Percentiles rank a stretch among this genome's conserved stretches.
These are phyloP conservation scores for Aspergillus brunneoviolaceus DNA, from an alignment of 2,329 filamentous ascomycete species.

Conservation along the genomic window DNA sequence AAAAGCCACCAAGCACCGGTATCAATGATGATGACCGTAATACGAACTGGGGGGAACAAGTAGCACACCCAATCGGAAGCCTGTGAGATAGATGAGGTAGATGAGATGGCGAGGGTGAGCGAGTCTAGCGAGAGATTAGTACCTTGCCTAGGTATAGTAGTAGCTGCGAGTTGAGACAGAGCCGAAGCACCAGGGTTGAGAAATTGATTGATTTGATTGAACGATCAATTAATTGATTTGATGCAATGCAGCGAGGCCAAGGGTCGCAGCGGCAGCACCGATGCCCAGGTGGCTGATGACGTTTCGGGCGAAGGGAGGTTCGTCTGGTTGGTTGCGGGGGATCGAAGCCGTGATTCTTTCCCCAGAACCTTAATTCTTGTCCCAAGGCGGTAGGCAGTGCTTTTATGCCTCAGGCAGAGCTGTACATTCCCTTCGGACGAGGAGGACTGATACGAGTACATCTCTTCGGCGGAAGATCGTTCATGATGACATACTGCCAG, in stretches of 20 bases:
- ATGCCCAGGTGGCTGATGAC: slow-evolving; percentile 20
- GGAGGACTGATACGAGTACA: background rate
- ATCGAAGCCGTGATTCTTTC: background rate
- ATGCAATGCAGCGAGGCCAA: background rate
- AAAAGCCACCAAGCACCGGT: background rate
- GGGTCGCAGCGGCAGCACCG: background rate
- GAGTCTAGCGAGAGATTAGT: background rate
- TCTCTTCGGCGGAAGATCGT: too few relatives aligned
- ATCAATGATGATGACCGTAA: background rate
- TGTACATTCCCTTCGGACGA: background rate
- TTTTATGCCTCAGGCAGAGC: background rate
- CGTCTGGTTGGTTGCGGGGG: slow-evolving; percentile 1
- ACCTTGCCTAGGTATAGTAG: background rate
- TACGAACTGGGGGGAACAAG: background rate
- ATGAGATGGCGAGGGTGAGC: background rate
- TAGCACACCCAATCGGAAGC: background rate
- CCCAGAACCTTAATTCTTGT: background rate
- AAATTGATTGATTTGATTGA: background rate
- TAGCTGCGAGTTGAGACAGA: background rate
- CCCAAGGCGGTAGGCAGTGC: background rate
- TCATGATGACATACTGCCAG: too few relatives aligned
- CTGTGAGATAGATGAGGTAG: background rate
- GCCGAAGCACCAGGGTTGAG: background rate
- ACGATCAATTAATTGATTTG: background rate
- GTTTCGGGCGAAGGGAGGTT: slow-evolving; percentile 34